Base-by-base conservation (phyloP, 306 rosid genomes). In the Erythrophleum fordii region DNA sequence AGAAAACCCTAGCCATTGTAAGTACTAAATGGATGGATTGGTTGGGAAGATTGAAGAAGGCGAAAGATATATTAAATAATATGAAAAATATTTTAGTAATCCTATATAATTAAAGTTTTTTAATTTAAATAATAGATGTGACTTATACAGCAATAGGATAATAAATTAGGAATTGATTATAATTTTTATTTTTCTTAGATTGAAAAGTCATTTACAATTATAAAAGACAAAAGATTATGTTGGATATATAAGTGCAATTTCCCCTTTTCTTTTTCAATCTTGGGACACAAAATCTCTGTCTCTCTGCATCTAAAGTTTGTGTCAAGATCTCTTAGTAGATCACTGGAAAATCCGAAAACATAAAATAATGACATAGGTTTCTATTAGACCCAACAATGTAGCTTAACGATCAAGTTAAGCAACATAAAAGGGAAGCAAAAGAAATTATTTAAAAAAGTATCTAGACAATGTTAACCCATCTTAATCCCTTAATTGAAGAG, bases 371-470 rank as follows among this genome's bases (percentile, higher is more conserved):
- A 56, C 31, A 37, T 58, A n/a, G 72, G 46, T 66, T 60, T 76
- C 55, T 69, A 77, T 39, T 74, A 59, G 44, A 59, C 76, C 78
- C 74, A 71, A 76, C 69, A 80, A 58, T 37, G 65, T 83, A 39
- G 75, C 87, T 85, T 83, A 20, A 80, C 75, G 78, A 71, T 82
- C 90, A 86, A 89, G 86, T 75, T 80, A 85, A 62, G 66, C 41
- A 77, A 44, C 68, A n/a, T 0, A 85, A 72, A 81, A 35, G 75
- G 78, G 11, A 51, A 58, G 72, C 77, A 72, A 64, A 76, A 49
- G 51, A 26, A 28, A 45, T 22, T 49, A 39, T 70, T 66, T 49
- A n/a, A 60, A 67, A 66, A 37, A 22, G 22, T 18, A 8, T 45
- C 11, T 22, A 48, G 10, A 72, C 18, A 25, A 45, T 34, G 44